Base-by-base conservation (phyloP, 108 stramenopile species). In the Skeletonema grethae region DNA sequence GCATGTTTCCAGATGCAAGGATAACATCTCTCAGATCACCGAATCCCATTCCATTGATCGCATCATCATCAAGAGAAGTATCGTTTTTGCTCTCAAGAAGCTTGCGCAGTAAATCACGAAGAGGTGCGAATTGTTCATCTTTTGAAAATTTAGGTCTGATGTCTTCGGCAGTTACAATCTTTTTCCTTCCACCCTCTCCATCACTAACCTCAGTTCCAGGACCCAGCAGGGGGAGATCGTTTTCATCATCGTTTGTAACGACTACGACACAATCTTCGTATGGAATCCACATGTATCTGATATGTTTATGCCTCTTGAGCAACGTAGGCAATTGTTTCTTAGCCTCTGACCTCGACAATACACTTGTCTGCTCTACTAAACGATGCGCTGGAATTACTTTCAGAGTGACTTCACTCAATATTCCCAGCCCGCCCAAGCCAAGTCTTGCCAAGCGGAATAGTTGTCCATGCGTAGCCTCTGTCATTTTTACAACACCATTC, bases 251-350 rank as follows among this genome's bases (percentile, higher is more conserved):
- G 73, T 95, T 97, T 18, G 93, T 91, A 30, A 99, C 98, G 13
- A 98, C 96, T 7, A 98, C 97, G 1, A 98, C 97, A 7, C 88
- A 77, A 66, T 98, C 97, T 20, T 92, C 91, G 73, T 97, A 95
- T 6, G 99, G 99, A 61, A 99, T 94, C 99, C 99, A 99, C 99
- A 99, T 99, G 90, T 97, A 98, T 41, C 99, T 76, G 59, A 97
- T 84, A 78, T 99, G 99, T 70, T 95, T 92, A 72, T 98, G 90
- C 50, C 50, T 53, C 22, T 53, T 53, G 61, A 87, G 65, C 50
- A 93, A 68, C 1, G 79, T 79, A 38, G 79, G 63, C 57, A 85
- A 57, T 45, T 94, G 90, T 18, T 86, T 69, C 64, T 77, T 81
- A 4, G 89, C 95, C 76, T 98, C 88, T 22, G 76, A 46, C 4